Evolutionary conservation across 2,329 filamentous ascomycete species (phyloP), one percentile per base, ranked within the genome.

Genomic region (Fusarium musae): DNA sequence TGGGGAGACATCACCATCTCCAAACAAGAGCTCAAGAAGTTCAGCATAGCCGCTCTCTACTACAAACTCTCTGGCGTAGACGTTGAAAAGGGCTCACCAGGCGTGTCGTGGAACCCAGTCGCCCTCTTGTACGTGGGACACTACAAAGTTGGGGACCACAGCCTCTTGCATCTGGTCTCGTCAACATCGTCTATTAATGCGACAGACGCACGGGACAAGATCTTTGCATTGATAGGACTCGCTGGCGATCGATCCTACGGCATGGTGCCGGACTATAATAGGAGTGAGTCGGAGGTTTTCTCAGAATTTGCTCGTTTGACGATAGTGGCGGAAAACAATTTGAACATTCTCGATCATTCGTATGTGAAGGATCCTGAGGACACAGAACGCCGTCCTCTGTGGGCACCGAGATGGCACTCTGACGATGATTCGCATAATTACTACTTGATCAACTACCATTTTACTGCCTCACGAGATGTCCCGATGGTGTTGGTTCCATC

Each of bases 391-490:
- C 23, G 16, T 1, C 54, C 54, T 10, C 19, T 49, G 21, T 58
- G 54, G 40, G 54, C 40, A 13, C 54, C 42, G 12, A 37, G 54
- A 28, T 58, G 54, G 54, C 30, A 5, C 7, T 16, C 19, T 12
- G 16, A 10, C 0, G 40, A 32, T 2, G 6, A 1, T 16, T 58
- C n/a, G 3, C 10, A 9, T 2, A n/a, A 32, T 0, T 7, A 17
- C 46, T 6, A 17, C 17, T 17, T 32, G 15, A 2, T 3, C 13
- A n/a, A 37, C 1, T n/a, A 28, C 13, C 1, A 13, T 2, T 49
- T 37, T 3, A n/a, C 9, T 17, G 32, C 40, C 7, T 47, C 54
- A 2, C 30, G 21, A 7, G 9, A 44, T 10, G 3, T 2, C 1
- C 13, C 6, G 7, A 23, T 16, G 15, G 3, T 6, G 3, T 3